A percentile compares a stretch with the other conserved stretches of the same genome.
phyloP scores from a whole-genome alignment of 768 basidiomycete genomes.

The Candolleomyces aberdarensis region DNA sequence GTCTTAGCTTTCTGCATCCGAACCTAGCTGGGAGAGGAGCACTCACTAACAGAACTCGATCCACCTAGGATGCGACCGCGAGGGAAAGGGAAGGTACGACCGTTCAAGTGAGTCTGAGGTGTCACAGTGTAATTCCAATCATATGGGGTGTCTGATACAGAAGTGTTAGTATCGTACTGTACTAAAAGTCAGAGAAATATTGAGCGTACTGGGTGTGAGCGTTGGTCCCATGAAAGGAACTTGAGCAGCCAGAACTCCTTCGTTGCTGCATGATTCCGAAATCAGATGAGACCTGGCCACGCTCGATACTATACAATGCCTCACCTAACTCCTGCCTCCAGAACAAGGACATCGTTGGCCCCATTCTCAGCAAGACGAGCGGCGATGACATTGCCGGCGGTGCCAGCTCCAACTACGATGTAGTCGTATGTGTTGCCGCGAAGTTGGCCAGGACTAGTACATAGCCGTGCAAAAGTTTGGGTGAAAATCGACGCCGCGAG shows the following conservation, averaged over 20 bases:
- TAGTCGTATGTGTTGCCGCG: conserved; percentile 6
- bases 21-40: no score
- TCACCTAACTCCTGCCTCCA: conserved; percentile 30
- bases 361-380: conserved; percentile 31
- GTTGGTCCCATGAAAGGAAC: conserved; percentile 9
- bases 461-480: not conserved
- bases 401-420: conserved; percentile 39
- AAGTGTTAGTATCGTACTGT: conserved; percentile 10
- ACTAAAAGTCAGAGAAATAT: not conserved
- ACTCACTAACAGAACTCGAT: conserved; percentile 25
- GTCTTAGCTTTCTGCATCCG: not conserved
- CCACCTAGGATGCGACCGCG: conserved; percentile 26
- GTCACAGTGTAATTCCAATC: conserved; percentile 29
- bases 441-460: not conserved
- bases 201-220: not conserved
- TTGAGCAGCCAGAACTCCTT: conserved; percentile 4
- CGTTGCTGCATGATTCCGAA: not conserved
- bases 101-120: conserved; percentile 20
- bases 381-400: conserved; percentile 30
- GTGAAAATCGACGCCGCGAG: not conserved
- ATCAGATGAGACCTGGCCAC: not conserved
- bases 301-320: not conserved
- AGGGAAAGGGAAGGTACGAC: conserved; percentile 17
- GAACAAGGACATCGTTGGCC: conserved; percentile 22
- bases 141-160: conserved; percentile 10